phyloP scores from a whole-genome alignment of 495 filamentous ascomycete species.

The Sphaerosporella brunnea region DNA sequence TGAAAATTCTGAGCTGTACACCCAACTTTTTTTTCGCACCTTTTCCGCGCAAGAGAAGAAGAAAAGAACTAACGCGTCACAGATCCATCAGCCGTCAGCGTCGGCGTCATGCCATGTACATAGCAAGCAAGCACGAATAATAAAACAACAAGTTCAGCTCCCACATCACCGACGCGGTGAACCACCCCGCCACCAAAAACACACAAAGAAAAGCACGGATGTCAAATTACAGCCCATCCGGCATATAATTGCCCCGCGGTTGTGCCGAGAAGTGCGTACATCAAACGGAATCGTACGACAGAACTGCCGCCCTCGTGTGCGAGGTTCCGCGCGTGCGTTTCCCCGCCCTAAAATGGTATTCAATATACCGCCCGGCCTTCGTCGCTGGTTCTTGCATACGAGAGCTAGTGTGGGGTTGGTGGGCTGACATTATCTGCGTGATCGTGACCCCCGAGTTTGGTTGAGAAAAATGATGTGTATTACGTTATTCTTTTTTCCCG shows the following conservation, averaged over 20 bases:
- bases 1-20: slow-evolving; percentile 1
- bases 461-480: no score
- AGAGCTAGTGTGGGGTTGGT: no score
- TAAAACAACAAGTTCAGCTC: not conserved
- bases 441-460: no score
- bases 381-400: no score
- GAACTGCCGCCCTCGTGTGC: slow-evolving; percentile 5
- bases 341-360: no score
- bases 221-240: slow-evolving; percentile 6
- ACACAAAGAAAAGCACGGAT: slow-evolving; percentile 2
- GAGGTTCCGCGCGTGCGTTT: not conserved
- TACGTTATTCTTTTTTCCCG: no score
- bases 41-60: not conserved
- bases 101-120: not conserved
- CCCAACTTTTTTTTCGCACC: no score
- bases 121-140: not conserved
- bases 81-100: not conserved
- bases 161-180: no score
- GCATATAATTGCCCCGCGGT: not conserved
- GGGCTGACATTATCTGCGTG: no score
- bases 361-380: no score
- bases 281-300: not conserved
- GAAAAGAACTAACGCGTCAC: not conserved
- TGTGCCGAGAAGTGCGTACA: slow-evolving; percentile 6
- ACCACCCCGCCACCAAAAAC: not conserved